Percentiles rank a stretch among this genome's conserved stretches.
Evolutionary conservation across 352 stramenopile species (phyloP).

Genomic region (Globisporangium paddicum): DNA sequence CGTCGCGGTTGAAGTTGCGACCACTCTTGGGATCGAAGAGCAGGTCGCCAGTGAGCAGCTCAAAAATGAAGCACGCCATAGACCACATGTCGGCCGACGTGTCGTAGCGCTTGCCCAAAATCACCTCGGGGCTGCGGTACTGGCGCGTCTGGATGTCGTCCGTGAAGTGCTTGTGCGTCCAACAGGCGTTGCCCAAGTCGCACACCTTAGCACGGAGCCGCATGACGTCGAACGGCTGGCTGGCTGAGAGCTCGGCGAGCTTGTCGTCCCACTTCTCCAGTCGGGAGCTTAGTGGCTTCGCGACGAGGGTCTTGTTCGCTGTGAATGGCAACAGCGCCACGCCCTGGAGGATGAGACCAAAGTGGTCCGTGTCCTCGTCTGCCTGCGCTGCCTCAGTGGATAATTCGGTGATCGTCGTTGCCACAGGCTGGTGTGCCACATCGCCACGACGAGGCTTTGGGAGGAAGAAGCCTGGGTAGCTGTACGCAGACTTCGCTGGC

Average conservation of each 20-base stretch:
- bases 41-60: constrained; percentile 98
- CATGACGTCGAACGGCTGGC: constrained; percentile 54
- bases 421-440: neutral
- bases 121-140: constrained; percentile 98
- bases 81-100: constrained; percentile 99
- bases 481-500: constrained; percentile 23
- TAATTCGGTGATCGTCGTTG: neutral
- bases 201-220: constrained; percentile 88
- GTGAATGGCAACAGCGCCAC: constrained; percentile 26
- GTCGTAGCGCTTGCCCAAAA: constrained; percentile 96
- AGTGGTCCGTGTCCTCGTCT: neutral
- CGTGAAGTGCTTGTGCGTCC: constrained; percentile 98
- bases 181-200: constrained; percentile 99
- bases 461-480: constrained; percentile 60
- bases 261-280: constrained; percentile 37
- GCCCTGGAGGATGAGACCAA: constrained; percentile 39
- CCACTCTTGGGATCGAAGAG: constrained; percentile 97
- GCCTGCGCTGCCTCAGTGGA: neutral
- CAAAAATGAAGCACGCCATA: constrained; percentile 98
- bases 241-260: constrained; percentile 28
- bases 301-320: constrained; percentile 4
- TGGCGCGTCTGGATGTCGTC: constrained; percentile 99
- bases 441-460: constrained; percentile 17
- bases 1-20: constrained; percentile 80
- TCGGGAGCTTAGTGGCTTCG: constrained; percentile 26